A percentile compares a stretch with the other conserved stretches of the same genome.
Conservation (phyloP, 169 alveolate genomes). For the Cryptosporidium xiaoi region DNA sequence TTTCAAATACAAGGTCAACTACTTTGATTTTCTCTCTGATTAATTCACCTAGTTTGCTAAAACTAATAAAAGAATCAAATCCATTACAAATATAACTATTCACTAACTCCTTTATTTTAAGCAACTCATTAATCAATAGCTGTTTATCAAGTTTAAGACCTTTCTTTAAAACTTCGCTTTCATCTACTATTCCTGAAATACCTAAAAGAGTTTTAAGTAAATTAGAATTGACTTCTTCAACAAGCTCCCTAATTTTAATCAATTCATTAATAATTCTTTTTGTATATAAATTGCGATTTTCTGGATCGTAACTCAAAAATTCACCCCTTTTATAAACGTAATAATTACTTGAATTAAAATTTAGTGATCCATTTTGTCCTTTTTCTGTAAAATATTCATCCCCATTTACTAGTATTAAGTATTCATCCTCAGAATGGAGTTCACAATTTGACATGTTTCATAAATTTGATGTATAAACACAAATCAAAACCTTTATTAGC, state of each 20-base stretch:
- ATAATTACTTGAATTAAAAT: conserved; percentile 2
- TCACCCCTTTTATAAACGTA: conserved; percentile 40
- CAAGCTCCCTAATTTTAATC: background rate
- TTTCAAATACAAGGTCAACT: no score
- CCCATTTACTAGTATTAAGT: conserved; percentile 26
- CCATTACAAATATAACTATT: no score
- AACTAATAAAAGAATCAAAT: no score
- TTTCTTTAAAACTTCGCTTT: no score
- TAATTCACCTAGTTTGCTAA: no score
- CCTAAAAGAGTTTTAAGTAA: no score
- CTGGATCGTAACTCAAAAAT: conserved; percentile 9
- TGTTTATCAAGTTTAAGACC: no score
- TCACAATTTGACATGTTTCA: background rate
- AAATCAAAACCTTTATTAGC: background rate
- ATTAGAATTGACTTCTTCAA: background rate
- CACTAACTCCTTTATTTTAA: no score
- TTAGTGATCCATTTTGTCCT: conserved; percentile 1
- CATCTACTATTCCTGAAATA: no score
- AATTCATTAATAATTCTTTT: background rate
- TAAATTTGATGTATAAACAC: background rate
- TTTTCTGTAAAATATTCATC: conserved; percentile 27
- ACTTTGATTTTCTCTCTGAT: no score
- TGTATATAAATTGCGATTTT: conserved; percentile 3
- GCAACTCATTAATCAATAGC: no score
- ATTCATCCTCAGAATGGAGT: conserved; percentile 49